Evolutionary conservation across 148 eudicot species (phyloP).

Genomic region (Camellia japonica): DNA sequence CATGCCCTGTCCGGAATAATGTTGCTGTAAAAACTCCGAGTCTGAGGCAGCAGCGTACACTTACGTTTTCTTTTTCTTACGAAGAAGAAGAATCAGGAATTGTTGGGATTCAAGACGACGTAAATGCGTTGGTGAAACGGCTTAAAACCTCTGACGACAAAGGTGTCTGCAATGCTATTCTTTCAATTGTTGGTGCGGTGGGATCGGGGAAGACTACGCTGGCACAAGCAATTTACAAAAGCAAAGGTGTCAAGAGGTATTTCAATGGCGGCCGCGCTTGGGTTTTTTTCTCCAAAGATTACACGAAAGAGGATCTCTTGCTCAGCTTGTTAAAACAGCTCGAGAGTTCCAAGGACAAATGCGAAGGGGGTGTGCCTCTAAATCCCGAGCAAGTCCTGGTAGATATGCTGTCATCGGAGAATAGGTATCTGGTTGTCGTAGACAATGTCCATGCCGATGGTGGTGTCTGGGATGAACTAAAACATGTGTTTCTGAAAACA

Average conservation of each 20-base stretch:
- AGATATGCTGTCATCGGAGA: neutral
- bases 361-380: neutral
- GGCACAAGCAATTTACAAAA: constrained; percentile 16
- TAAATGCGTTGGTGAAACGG: too few relatives aligned
- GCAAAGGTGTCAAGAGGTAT: constrained; percentile 3
- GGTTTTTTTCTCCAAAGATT: constrained; percentile 9
- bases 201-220: constrained; percentile 28
- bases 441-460: neutral
- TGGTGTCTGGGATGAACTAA: constrained; percentile 9
- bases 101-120: too few relatives aligned
- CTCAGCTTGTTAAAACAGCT: constrained; percentile 16
- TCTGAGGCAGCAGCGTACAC: too few relatives aligned
- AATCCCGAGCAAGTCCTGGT: neutral
- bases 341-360: constrained; percentile 1
- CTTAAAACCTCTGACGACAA: too few relatives aligned
- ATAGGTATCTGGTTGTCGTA: constrained; percentile 15
- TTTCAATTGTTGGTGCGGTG: constrained; percentile 17
- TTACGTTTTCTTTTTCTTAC: too few relatives aligned
- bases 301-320: neutral
- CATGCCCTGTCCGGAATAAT: too few relatives aligned
- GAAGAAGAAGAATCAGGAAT: too few relatives aligned
- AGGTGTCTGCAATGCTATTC: neutral
- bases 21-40: too few relatives aligned
- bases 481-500: constrained; percentile 4
- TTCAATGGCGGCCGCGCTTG: constrained; percentile 15